Evolutionary conservation across 305 asterid species (phyloP), one percentile per base, ranked within the genome.

Genomic region (Fraxinus xanthoxyloides): DNA sequence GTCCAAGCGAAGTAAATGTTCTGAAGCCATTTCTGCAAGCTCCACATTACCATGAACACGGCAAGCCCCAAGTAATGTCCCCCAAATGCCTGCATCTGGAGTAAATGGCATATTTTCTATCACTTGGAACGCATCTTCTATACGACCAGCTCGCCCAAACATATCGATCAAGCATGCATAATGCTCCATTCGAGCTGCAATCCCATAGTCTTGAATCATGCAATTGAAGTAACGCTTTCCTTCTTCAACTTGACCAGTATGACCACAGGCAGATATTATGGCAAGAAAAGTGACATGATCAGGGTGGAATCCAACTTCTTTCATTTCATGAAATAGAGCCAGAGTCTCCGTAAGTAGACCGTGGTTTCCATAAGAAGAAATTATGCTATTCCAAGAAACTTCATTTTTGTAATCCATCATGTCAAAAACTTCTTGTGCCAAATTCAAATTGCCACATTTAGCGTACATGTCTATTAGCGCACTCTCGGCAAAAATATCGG

Each of bases 41-140:
- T 92, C 92, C 21, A 89, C 83, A 72, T 92, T 85, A 75, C 95
- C 94, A 88, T 95, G 97, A 26, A 91, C 86, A 24, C 95, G 90
- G 80, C 93, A 91, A 51, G 97, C 95, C 56, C 98, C 98, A 9
- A 95, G 91, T 51, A 95, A 69, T 0, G 99, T 86, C 3, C 98
- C 99, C 99, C 99, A 95, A 34, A 92, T 86, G 51, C 97, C 95
- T 6, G 97, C 97, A 79, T 92, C 99, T 4, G 98, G 94, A 72
- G 87, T 70, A 81, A 89, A 92, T 7, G 95, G 98, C 97, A 93
- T 93, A 30, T 79, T 82, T 72, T 78, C 79, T 17, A 92, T 83
- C 32, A 91, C 83, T 65, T 80, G 69, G 59, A 82, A 84, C 1
- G 99, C 94, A 80, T 92, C 95, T 76, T 82, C 83, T 54, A 95